Base-by-base conservation (phyloP, 148 eudicot genomes). In the Diospyros kaki region DNA sequence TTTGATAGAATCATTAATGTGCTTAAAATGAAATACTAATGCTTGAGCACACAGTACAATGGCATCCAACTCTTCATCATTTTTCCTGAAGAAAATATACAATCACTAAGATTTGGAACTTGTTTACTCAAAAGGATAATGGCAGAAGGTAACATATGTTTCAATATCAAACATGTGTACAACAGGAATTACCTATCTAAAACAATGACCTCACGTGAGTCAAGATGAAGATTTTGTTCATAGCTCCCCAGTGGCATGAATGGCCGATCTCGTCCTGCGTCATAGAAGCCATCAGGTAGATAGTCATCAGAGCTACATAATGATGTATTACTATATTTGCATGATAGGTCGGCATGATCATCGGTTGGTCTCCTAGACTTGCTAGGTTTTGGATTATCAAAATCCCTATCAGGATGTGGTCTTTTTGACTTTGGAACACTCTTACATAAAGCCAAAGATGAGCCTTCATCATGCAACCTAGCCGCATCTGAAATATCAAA, bases 241-340 rank as follows among this genome's bases (percentile, higher is more conserved):
- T 95, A 92, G 58, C 79, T 84, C 64, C 64, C 63, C n/a, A 92
- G 84, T 17, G 91, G 81, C 93, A 88, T 83, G 72, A 95, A 95
- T 46, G 98, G 98, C 13, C 97, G 89, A 83, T 92, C 96, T 55
- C 98, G 86, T 41, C 98, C 98, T n/a, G 97, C 98, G 84, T 95
- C 98, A 89, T 89, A 95, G 79, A 95, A 95, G 28, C 98, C 98
- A 84, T 95, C 98, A 41, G 92, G 87, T 56, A 95, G 80, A 84
- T 73, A 76, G 77, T 95, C 98, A 62, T 88, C 86, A 74, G 84
- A 66, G 72, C 97, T 82, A 81, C 98, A 95, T 77, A 90, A 87
- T n/a, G 98, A 95, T 69, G 60, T 76, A 40, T 73, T 78, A 79
- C 80, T 92, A 76, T 95, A 95, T 80, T 90, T 89, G 64, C 76